A percentile compares a stretch with the other conserved stretches of the same genome.
Evolutionary conservation across 768 basidiomycete species (phyloP).

Genomic region (Lactifluus rugatus): DNA sequence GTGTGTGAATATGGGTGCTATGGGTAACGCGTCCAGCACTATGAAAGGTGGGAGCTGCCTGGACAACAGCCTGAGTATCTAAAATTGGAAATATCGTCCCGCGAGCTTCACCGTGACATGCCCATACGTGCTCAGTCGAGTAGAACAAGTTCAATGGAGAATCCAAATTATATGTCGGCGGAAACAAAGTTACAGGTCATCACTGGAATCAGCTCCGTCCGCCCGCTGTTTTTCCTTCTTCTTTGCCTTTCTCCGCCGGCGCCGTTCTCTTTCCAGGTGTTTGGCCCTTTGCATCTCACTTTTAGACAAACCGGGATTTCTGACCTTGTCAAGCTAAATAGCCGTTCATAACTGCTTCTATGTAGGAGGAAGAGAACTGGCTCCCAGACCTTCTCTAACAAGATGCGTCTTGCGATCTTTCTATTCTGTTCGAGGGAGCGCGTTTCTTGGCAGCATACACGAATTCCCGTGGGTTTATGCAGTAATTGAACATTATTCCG

Average conservation of each 20-base stretch:
- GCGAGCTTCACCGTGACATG: not conserved
- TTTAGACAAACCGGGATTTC: constrained; percentile 46
- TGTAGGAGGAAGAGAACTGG: not conserved
- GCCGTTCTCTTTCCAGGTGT: constrained; percentile 30
- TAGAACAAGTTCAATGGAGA: too few relatives aligned
- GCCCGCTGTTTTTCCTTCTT: constrained; percentile 21
- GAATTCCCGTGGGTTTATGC: constrained; percentile 81
- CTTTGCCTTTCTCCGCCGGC: constrained; percentile 26
- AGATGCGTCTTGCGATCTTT: constrained; percentile 57
- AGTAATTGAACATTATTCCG: constrained; percentile 83
- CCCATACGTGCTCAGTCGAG: too few relatives aligned
- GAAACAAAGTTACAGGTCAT: not conserved
- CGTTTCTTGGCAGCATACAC: constrained; percentile 82
- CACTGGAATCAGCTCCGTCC: too few relatives aligned
- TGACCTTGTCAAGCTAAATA: constrained; percentile 53
- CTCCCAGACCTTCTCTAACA: constrained; percentile 57
- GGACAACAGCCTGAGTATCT: not conserved
- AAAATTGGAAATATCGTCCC: not conserved
- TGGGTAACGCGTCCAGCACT: too few relatives aligned
- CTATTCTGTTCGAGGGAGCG: constrained; percentile 76
- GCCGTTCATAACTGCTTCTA: not conserved
- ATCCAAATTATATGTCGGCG: too few relatives aligned
- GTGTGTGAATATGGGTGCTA: too few relatives aligned
- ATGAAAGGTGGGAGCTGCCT: too few relatives aligned
- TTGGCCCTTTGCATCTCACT: constrained; percentile 29